These are phyloP conservation scores for Xylariomycetidae sp. DNA, from an alignment of 2,329 filamentous ascomycete species.

Conservation along the genomic window DNA sequence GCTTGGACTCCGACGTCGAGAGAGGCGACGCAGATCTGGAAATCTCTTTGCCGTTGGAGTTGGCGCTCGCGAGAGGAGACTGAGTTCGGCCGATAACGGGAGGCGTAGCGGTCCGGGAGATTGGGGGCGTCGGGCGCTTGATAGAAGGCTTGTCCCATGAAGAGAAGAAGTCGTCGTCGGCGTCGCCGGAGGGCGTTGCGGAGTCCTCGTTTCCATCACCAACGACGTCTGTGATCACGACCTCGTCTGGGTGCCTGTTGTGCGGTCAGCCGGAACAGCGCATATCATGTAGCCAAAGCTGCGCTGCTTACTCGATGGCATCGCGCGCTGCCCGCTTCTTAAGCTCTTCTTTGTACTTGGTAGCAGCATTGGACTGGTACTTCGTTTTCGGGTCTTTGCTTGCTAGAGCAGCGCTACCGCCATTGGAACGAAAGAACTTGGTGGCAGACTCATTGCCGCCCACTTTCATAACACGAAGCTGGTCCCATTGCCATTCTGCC, in stretches of 20 bases:
- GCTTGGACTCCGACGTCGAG: conserved; percentile 53
- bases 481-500: conserved; percentile 96
- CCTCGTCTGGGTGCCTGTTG: conserved; percentile 71
- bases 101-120: conserved; percentile 84
- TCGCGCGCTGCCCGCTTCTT: conserved; percentile 79
- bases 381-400: conserved; percentile 97
- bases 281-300: too few relatives aligned
- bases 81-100: conserved; percentile 72
- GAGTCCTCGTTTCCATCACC: conserved; percentile 56
- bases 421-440: conserved; percentile 96
- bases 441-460: conserved; percentile 97
- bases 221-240: conserved; percentile 70
- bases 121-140: conserved; percentile 89
- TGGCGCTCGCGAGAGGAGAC: conserved; percentile 84
- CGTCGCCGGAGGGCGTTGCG: conserved; percentile 73
- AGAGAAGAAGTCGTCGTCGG: conserved; percentile 93
- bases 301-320: conserved; percentile 64
- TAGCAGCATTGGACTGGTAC: conserved; percentile 88
- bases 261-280: background rate
- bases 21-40: conserved; percentile 82
- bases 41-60: conserved; percentile 63
- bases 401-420: conserved; percentile 84
- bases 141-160: conserved; percentile 98
- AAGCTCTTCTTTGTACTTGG: conserved; percentile 96
- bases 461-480: conserved; percentile 95